phyloP scores from a whole-genome alignment of 2,329 filamentous ascomycete species.

The Ascochyta rabiei region DNA sequence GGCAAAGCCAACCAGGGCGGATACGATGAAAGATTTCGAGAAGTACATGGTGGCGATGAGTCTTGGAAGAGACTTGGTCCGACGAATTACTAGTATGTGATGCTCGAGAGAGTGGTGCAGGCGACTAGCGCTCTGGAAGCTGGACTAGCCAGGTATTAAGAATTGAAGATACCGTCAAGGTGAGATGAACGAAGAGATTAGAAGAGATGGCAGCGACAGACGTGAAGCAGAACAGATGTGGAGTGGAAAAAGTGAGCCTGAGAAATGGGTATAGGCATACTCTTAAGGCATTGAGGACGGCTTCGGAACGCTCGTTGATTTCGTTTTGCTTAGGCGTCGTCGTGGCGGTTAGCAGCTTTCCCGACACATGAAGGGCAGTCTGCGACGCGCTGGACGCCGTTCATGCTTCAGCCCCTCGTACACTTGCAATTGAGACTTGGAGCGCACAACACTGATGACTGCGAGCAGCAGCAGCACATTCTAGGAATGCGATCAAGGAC shows the following conservation, averaged over 20 bases:
- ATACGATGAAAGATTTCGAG: conserved; percentile 39
- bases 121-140: conserved; percentile 49
- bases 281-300: conserved; percentile 48
- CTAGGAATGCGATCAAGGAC: background rate
- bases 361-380: conserved; percentile 40
- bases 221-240: conserved; percentile 38
- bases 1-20: conserved; percentile 40
- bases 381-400: conserved; percentile 47
- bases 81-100: conserved; percentile 35
- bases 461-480: background rate
- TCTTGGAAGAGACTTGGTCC: conserved; percentile 16
- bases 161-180: conserved; percentile 33
- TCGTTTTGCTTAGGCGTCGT: conserved; percentile 31
- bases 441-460: conserved; percentile 3
- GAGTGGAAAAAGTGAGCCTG: conserved; percentile 40
- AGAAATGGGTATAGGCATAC: conserved; percentile 38
- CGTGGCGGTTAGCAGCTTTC: conserved; percentile 37
- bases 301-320: conserved; percentile 29
- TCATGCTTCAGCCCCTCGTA: conserved; percentile 45
- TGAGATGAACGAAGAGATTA: conserved; percentile 32
- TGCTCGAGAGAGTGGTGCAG: conserved; percentile 32
- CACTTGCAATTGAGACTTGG: conserved; percentile 28
- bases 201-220: conserved; percentile 32
- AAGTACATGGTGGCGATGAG: conserved; percentile 41
- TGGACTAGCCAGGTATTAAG: conserved; percentile 50